phyloP scores from a whole-genome alignment of 345 rosid genomes.

The Lepidium sativum region DNA sequence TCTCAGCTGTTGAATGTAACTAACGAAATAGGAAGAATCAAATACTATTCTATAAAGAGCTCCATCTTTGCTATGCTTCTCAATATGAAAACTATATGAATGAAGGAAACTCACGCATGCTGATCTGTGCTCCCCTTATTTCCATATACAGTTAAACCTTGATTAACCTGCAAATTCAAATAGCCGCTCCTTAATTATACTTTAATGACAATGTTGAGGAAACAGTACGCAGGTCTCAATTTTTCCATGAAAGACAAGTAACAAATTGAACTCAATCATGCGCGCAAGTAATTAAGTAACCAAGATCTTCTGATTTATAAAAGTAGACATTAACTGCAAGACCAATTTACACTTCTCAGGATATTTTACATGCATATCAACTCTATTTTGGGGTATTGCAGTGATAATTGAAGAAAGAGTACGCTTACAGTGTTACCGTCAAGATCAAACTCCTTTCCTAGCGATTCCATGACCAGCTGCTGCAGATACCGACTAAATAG shows the following conservation, averaged over 20 bases:
- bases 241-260: background rate
- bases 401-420: background rate
- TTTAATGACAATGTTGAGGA: slow-evolving; percentile 1
- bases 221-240: background rate
- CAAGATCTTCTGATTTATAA: background rate
- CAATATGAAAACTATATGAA: background rate
- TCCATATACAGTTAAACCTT: slow-evolving; percentile 92
- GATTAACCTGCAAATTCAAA: slow-evolving; percentile 69
- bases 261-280: background rate
- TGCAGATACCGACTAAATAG: slow-evolving; percentile 90
- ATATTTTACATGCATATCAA: background rate
- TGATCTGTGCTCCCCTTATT: slow-evolving; percentile 99
- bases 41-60: background rate
- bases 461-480: slow-evolving; percentile 98
- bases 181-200: slow-evolving; percentile 1
- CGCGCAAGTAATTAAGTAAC: slow-evolving; percentile 10
- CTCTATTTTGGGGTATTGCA: background rate
- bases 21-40: slow-evolving; percentile 21
- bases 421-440: slow-evolving; percentile 81
- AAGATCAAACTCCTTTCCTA: slow-evolving; percentile 96
- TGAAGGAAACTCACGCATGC: slow-evolving; percentile 76
- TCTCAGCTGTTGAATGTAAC: slow-evolving; percentile 97
- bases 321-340: background rate
- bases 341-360: background rate
- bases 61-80: background rate